phyloP scores from a whole-genome alignment of 768 basidiomycete species.

The Calocera viscosa region DNA sequence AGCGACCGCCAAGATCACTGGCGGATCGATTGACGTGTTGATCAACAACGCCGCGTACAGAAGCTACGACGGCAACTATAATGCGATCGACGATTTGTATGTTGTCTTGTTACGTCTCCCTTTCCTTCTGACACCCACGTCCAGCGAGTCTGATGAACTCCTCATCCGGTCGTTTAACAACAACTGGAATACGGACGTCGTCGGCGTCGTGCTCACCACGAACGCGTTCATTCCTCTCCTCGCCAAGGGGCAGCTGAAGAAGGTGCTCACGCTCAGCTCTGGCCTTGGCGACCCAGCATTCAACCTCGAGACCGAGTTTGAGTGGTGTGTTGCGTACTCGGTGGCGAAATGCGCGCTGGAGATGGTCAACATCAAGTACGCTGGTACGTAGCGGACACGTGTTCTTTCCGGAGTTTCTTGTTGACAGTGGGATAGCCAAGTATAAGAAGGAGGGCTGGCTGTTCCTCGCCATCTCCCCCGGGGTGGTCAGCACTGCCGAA shows the following conservation, averaged over 20 bases:
- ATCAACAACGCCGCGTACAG: conserved; percentile 30
- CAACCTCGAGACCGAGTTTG: conserved; percentile 16
- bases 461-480: conserved; percentile 31
- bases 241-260: conserved; percentile 25
- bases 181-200: conserved; percentile 26
- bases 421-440: neutral
- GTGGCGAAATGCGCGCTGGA: conserved; percentile 32
- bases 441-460: conserved; percentile 27
- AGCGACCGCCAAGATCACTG: conserved; percentile 13
- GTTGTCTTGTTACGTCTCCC: neutral
- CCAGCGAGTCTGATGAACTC: neutral
- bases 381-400: neutral
- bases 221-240: conserved; percentile 34
- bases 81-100: conserved; percentile 7
- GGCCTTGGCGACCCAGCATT: conserved; percentile 26
- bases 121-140: neutral
- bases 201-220: conserved; percentile 29
- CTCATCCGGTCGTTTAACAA: neutral
- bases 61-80: conserved; percentile 8
- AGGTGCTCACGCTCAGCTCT: conserved; percentile 27
- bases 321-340: conserved; percentile 22
- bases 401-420: neutral
- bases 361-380: conserved; percentile 30
- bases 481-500: conserved; percentile 27
- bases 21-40: conserved; percentile 29